Evolutionary conservation across 495 filamentous ascomycete species (phyloP), one percentile per base, ranked within the genome.

Genomic region (Venustampulla echinocandica): DNA sequence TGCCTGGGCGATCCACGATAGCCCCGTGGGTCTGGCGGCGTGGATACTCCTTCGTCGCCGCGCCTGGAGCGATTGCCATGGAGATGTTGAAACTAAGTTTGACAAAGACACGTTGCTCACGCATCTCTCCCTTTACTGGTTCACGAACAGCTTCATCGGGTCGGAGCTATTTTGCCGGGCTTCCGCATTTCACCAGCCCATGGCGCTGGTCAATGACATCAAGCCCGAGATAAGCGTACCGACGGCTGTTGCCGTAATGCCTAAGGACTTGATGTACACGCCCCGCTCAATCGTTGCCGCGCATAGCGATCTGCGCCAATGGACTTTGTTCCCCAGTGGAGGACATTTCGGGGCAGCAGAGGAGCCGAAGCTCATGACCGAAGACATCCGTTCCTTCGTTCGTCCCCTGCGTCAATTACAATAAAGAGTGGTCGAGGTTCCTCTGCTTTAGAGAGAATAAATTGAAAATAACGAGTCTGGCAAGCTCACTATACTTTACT

Each of bases 51-150:
- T 44, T 14, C 21, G 24, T 23, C 41, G 24, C 13, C 5, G 24
- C 22, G 41, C 41, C 5, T 32, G 41, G 21, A 44, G 41, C 17
- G 41, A 44, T 44, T 28, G 41, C 13, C 21, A 44, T 28, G 41
- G 21, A 7, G 41, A 44, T 15, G 41, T 28, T 3, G 21, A 30
- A 11, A 44, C 23, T 4, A 42, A 42, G 39, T 42, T 42, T 19
- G 20, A 42, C 20, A 28, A 14, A 10, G 41, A 44, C 18, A 32
- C 20, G 6, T 11, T 44, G 21, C 25, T 44, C 21, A 32, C 20
- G 10, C 20, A 44, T 32, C 7, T 44, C 21, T 30, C 41, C 22
- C 41, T 44, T 4, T 44, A 44, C 25, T 44, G 41, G 41, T 32
- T 44, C 20, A 44, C 41, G 13, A 44, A 44, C 25, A 28, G 21